Evolutionary conservation across 2,329 filamentous ascomycete species (phyloP), one percentile per base, ranked within the genome.

Genomic region (Microthyrium microscopicum): DNA sequence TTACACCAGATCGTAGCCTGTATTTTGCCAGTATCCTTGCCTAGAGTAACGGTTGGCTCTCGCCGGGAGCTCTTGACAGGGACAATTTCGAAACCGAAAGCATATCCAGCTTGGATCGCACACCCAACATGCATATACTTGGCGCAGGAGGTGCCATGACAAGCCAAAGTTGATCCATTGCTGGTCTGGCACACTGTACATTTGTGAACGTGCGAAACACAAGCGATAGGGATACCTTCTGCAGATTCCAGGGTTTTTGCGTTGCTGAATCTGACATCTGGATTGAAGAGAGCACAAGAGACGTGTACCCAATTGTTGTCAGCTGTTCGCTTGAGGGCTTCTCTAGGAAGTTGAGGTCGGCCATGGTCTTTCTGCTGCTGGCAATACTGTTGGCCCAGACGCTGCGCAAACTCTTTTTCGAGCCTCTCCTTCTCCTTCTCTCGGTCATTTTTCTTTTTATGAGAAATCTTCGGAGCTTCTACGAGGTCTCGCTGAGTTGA

Each of bases 231-330:
- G 41, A 98, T 83, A 15, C 87, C 87, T 57, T 98, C 89, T 2
- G 81, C 84, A 20, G 84, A 77, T 44, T 84, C 79, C 21, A 98
- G 60, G 13, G 78, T 73, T 46, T 76, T 74, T 13, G 84, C 78
- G 45, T 81, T 81, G 40, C 80, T 85, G 53, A 94, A 98, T 48
- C 85, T 89, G 46, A 93, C 77, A 54, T 98, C 89, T 0, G 83
- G 75, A 8, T 79, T 85, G 74, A 82, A 95, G 13, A 93, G 64
- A 2, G 89, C 85, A 49, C 89, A 98, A 24, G 78, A 77, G 19
- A 95, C 83, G 51, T 98, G 89, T 12, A 94, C 82, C 89, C 89
- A 98, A 49, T 95, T 95, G 57, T 95, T 95, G 51, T 91, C 84
- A 4, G 79, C 81, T 0, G 89, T 98, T 31, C 82, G 73, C 58